Base-by-base conservation (phyloP, 257 asterid genomes). In the Solanum chiquidenum region DNA sequence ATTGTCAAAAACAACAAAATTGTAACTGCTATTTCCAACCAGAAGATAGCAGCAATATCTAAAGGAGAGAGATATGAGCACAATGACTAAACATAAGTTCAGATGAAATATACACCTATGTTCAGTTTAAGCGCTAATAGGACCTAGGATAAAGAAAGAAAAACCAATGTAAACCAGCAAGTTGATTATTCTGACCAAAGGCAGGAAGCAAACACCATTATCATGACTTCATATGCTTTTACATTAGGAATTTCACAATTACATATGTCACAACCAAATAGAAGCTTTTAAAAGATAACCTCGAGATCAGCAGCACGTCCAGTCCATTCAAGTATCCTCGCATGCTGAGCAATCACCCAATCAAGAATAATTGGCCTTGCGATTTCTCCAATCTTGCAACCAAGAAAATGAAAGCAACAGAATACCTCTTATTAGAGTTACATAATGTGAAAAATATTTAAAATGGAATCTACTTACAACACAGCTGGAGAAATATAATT, bases 291-390 rank as follows among this genome's bases (percentile, higher is more conserved):
- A 42, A 80, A 49, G 85, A 49, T 82, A 83, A 97, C 99, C 99
- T 95, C 99, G 73, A 95, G 98, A 92, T 94, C 98, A 93, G 93
- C 95, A 91, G 98, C 94, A 86, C 99, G 98, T 18, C 98, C 98
- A 83, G 98, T 95, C 99, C 99, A 95, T 89, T 97, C 98, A 88
- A 97, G 94, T 89, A 95, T 94, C 88, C 95, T 93, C 75, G 89
- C 95, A 86, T 95, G 94, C 90, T 97, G 99, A 68, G 96, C 94
- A 72, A 97, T 97, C 87, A 97, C 94, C 99, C 99, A 97, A 87
- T 97, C 99, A 91, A 95, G 98, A 92, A 97, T 90, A 89, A 95
- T 90, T 89, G 99, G 92, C 92, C 92, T 93, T 34, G 98, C 92
- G 88, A 97, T 83, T 90, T 93, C 98, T 82, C 95, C 93, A 85